Evolutionary conservation across 345 rosid genomes (phyloP).

Genomic region (Trapa bicornis): DNA sequence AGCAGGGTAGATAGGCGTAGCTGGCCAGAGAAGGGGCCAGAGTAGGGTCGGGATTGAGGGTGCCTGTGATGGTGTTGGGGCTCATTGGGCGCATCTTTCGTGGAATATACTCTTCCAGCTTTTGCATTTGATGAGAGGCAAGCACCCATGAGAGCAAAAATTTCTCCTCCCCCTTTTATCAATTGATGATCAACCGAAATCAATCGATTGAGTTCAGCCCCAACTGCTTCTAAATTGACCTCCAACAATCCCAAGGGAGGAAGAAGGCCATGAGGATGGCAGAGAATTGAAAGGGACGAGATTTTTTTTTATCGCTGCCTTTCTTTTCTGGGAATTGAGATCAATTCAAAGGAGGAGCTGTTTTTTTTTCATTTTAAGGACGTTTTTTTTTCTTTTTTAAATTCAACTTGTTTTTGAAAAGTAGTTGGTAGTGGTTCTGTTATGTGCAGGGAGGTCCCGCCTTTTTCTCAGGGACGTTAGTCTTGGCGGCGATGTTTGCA

Average conservation of each 20-base stretch:
- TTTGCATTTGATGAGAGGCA: constrained; percentile 11
- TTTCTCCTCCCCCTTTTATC: no score
- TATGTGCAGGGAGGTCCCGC: neutral
- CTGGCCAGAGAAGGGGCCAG: neutral
- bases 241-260: neutral
- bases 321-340: neutral
- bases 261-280: neutral
- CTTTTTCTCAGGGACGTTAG: constrained; percentile 6
- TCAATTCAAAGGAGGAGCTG: neutral
- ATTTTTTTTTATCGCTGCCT: no score
- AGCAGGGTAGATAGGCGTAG: constrained; percentile 1
- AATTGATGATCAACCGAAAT: no score
- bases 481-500: neutral
- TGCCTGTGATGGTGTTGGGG: neutral
- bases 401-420: neutral
- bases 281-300: neutral
- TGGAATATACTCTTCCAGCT: neutral
- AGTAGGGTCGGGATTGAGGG: neutral
- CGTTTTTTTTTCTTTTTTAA: no score
- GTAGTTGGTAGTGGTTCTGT: constrained; percentile 4
- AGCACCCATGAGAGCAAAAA: constrained; percentile 9
- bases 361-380: no score
- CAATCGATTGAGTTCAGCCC: no score
- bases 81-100: neutral
- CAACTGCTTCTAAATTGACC: no score